Conservation (phyloP, 2,329 filamentous ascomycete genomes). For the Hypoxylon sp. region DNA sequence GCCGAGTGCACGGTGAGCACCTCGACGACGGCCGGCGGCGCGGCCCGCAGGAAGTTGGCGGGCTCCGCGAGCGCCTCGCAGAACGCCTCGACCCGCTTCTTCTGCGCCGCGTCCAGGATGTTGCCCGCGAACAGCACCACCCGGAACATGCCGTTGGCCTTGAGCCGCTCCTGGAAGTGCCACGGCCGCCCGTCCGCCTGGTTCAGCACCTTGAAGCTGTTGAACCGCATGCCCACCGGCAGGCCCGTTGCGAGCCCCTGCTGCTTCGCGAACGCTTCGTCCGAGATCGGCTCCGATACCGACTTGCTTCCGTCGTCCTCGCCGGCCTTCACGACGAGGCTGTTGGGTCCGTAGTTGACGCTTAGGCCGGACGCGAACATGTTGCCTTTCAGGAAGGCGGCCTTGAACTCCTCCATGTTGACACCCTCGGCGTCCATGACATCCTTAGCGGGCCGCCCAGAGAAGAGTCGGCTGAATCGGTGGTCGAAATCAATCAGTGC, state of each 20-base stretch:
- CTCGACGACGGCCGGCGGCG: constrained; percentile 52
- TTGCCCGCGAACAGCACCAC: constrained; percentile 70
- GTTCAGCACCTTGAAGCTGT: constrained; percentile 65
- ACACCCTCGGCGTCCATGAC: constrained; percentile 63
- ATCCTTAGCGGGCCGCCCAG: constrained; percentile 40
- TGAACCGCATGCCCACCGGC: constrained; percentile 64
- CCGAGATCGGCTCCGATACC: constrained; percentile 6
- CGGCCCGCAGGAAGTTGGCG: constrained; percentile 38
- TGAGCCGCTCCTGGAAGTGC: constrained; percentile 65
- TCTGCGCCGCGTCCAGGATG: constrained; percentile 55
- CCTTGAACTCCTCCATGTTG: constrained; percentile 68
- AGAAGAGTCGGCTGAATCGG: constrained; percentile 64
- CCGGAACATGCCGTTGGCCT: constrained; percentile 65
- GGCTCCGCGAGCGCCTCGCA: constrained; percentile 52
- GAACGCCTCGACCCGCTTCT: constrained; percentile 55
- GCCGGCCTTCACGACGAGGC: constrained; percentile 62
- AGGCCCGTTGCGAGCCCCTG: constrained; percentile 56
- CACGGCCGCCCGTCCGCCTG: constrained; percentile 64
- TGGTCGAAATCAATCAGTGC: constrained; percentile 72
- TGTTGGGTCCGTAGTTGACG: constrained; percentile 65
- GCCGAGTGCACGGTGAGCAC: constrained; percentile 68
- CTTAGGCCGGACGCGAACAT: constrained; percentile 64
- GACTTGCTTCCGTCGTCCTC: constrained; percentile 57
- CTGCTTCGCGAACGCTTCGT: constrained; percentile 39
- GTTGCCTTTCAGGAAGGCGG: constrained; percentile 66